Evolutionary conservation across 2,329 filamentous ascomycete genomes (phyloP).

Genomic region (Lachnellula subtilissima): DNA sequence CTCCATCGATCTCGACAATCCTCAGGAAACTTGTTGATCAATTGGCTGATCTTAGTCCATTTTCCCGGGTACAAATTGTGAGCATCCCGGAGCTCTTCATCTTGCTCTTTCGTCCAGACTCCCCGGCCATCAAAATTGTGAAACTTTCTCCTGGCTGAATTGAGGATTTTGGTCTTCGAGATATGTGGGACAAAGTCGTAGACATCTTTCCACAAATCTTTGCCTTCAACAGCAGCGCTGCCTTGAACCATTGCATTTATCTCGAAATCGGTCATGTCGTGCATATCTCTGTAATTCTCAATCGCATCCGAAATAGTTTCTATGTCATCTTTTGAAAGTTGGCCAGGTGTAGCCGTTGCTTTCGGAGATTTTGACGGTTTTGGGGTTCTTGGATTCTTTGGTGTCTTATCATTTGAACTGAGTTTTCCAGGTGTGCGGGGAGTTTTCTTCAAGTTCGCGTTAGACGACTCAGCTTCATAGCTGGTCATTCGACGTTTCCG

Average conservation of each 20-base stretch:
- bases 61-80: constrained; percentile 43
- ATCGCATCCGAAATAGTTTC: constrained; percentile 26
- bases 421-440: background rate
- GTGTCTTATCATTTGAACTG: background rate
- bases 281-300: constrained; percentile 40
- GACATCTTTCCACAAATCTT: constrained; percentile 48
- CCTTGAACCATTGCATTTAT: constrained; percentile 44
- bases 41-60: constrained; percentile 58
- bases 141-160: constrained; percentile 56
- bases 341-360: background rate
- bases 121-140: constrained; percentile 60
- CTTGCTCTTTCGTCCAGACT: constrained; percentile 55
- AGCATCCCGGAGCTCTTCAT: constrained; percentile 46
- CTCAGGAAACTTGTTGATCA: constrained; percentile 59
- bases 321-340: constrained; percentile 5
- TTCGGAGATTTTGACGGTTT: constrained; percentile 1
- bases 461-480: constrained; percentile 10
- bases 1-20: constrained; percentile 68
- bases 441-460: background rate
- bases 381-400: background rate
- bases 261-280: constrained; percentile 39
- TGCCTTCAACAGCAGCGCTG: constrained; percentile 31
- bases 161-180: constrained; percentile 49
- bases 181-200: constrained; percentile 45
- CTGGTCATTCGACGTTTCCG: constrained; percentile 18